Percentiles rank a stretch among this genome's conserved stretches.
Evolutionary conservation across 345 rosid genomes (phyloP).

Genomic region (Angophora floribunda): DNA sequence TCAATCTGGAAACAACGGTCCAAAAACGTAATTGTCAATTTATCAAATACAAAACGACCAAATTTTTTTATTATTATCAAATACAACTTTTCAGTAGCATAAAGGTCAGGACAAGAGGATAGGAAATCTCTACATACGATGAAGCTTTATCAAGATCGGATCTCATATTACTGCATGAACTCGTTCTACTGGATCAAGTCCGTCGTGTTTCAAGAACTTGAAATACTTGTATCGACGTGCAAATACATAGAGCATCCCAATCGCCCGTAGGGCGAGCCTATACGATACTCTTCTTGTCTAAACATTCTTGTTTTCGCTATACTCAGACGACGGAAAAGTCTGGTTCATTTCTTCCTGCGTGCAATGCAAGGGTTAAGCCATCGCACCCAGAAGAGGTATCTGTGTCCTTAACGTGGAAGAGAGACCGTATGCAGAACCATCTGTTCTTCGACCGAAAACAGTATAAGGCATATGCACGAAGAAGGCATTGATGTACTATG

Average conservation of each 20-base stretch:
- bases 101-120: neutral
- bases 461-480: neutral
- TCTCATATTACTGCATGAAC: neutral
- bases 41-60: neutral
- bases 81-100: neutral
- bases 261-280: neutral
- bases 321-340: neutral
- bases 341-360: neutral
- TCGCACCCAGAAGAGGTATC: neutral
- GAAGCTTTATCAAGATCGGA: neutral
- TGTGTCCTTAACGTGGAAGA: neutral
- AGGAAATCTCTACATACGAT: neutral
- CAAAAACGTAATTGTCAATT: neutral
- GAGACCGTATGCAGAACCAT: neutral
- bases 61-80: too few relatives aligned
- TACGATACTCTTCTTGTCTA: neutral
- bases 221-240: neutral
- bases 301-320: neutral
- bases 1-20: neutral
- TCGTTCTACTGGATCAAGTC: neutral
- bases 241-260: neutral
- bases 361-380: neutral
- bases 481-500: neutral
- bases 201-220: neutral
- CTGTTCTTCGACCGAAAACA: neutral